Evolutionary conservation across 257 asterid genomes (phyloP).

Genomic region (Euphrasia confusa): DNA sequence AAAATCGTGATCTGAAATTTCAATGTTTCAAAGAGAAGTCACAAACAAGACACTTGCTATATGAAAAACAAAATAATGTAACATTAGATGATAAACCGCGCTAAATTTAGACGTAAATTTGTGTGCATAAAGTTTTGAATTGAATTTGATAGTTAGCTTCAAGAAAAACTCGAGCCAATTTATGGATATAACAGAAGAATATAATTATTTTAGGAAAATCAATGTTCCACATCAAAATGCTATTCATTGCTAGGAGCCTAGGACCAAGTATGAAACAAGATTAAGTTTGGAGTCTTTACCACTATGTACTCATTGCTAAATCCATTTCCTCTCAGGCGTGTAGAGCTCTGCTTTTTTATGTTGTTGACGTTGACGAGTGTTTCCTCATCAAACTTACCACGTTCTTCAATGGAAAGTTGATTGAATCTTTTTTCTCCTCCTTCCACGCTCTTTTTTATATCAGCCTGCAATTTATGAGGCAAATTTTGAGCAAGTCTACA

Average conservation of each 20-base stretch:
- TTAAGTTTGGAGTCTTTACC: constrained; percentile 38
- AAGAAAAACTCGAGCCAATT: too few relatives aligned
- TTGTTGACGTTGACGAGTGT: constrained; percentile 86
- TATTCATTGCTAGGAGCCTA: neutral
- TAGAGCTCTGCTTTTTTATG: constrained; percentile 67
- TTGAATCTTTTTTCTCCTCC: constrained; percentile 80
- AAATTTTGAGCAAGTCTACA: constrained; percentile 16
- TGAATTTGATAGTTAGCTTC: too few relatives aligned
- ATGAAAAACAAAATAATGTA: too few relatives aligned
- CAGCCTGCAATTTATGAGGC: constrained; percentile 51
- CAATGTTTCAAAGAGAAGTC: too few relatives aligned
- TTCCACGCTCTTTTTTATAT: constrained; percentile 61
- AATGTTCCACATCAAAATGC: too few relatives aligned
- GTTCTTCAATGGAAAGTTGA: constrained; percentile 86
- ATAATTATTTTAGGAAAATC: too few relatives aligned
- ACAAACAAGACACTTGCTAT: too few relatives aligned
- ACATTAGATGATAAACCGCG: too few relatives aligned
- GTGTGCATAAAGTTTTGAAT: too few relatives aligned
- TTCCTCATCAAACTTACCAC: constrained; percentile 97
- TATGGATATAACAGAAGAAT: too few relatives aligned
- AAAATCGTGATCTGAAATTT: constrained; percentile 64
- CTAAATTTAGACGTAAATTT: too few relatives aligned
- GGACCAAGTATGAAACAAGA: neutral
- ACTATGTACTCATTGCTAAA: constrained; percentile 91
- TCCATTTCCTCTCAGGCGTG: constrained; percentile 47